Conservation (phyloP, 371 early-diverging fungal genomes). For the Syncephalastrum sp. region DNA sequence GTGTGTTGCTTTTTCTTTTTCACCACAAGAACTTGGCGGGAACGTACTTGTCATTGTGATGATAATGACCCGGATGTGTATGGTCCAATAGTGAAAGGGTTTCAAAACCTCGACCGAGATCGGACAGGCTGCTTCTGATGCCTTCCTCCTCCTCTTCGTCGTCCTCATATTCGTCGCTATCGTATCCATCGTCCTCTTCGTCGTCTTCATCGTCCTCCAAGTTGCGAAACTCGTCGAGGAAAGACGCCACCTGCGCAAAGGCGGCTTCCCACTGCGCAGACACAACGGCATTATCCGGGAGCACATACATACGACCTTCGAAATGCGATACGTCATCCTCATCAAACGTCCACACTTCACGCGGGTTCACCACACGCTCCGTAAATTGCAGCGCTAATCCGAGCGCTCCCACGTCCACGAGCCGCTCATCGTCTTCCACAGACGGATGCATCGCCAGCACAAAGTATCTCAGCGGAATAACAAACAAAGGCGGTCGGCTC, state of each 20-base stretch:
- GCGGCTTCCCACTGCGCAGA: conserved; percentile 38
- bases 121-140: no score
- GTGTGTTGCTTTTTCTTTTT: no score
- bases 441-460: conserved; percentile 36
- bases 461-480: conserved; percentile 31
- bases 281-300: conserved; percentile 30
- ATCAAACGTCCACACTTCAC: background rate
- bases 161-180: no score
- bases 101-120: no score
- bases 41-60: no score
- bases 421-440: conserved; percentile 41
- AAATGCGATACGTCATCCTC: conserved; percentile 14
- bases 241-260: conserved; percentile 18
- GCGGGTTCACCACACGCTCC: conserved; percentile 12
- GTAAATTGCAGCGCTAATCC: conserved; percentile 45
- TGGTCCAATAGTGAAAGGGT: no score
- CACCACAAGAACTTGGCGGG: no score
- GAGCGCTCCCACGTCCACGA: conserved; percentile 41
- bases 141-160: no score
- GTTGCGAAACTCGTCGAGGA: conserved; percentile 19
- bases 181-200: background rate
- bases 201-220: conserved; percentile 2
- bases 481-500: conserved; percentile 26
- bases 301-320: conserved; percentile 46
- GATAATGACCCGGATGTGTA: no score